Percentiles rank a stretch among this genome's conserved stretches.
Conservation (phyloP, 2,329 filamentous ascomycete species). For the Tolypocladium tropicale region DNA sequence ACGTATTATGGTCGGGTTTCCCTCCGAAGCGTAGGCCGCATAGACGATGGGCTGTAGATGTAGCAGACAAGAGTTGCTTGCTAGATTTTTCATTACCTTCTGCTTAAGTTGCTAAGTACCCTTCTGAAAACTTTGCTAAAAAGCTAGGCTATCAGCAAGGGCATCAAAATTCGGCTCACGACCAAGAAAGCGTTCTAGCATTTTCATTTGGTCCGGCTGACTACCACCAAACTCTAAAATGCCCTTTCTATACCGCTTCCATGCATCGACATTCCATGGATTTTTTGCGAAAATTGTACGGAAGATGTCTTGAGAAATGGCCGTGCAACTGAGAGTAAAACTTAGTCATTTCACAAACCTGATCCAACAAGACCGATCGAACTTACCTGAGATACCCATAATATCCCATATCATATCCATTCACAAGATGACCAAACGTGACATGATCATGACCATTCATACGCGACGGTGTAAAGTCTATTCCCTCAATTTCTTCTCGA, state of each 20-base stretch:
- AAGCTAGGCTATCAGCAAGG: too few relatives aligned
- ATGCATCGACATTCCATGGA: neutral
- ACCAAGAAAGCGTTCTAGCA: neutral
- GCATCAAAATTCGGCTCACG: neutral
- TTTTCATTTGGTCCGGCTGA: neutral
- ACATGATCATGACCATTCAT: neutral
- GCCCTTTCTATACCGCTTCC: neutral
- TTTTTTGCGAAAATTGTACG: neutral
- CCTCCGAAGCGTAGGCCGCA: too few relatives aligned
- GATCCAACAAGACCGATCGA: too few relatives aligned
- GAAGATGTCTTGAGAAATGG: neutral
- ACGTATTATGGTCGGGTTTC: too few relatives aligned
- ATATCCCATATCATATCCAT: neutral
- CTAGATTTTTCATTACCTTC: too few relatives aligned
- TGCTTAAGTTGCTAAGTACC: too few relatives aligned
- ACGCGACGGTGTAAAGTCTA: neutral
- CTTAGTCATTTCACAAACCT: too few relatives aligned
- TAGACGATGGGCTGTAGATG: too few relatives aligned
- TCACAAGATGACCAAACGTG: neutral
- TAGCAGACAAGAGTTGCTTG: too few relatives aligned
- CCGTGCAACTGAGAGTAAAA: neutral
- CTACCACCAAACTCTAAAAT: neutral
- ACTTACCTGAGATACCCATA: neutral
- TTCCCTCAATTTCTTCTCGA: neutral
- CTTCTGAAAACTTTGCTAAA: too few relatives aligned